A percentile compares a stretch with the other conserved stretches of the same genome.
These are phyloP conservation scores for Tetracentron sinense DNA, from an alignment of 164 flowering plant species.

Conservation along the genomic window DNA sequence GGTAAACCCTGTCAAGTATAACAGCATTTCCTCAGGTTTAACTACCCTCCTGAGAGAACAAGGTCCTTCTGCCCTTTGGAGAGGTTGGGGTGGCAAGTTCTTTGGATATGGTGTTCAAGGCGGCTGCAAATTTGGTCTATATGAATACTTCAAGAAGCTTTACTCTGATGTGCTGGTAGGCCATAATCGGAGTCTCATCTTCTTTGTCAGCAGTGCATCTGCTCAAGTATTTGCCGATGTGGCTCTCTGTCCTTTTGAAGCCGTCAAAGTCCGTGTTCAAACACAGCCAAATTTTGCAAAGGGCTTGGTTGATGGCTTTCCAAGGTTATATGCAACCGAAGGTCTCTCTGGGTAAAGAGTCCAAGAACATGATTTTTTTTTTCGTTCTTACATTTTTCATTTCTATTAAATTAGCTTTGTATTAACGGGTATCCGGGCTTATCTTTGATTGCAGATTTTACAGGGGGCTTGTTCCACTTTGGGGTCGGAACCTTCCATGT, in stretches of 20 bases:
- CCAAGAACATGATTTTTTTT: background rate
- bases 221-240: slow-evolving; percentile 86
- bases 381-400: background rate
- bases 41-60: slow-evolving; percentile 62
- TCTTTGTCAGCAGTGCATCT: slow-evolving; percentile 81
- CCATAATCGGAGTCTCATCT: slow-evolving; percentile 50
- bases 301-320: slow-evolving; percentile 86
- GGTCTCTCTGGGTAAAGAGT: slow-evolving; percentile 63
- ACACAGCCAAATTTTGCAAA: slow-evolving; percentile 67
- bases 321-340: slow-evolving; percentile 70
- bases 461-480: slow-evolving; percentile 77
- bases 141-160: slow-evolving; percentile 80
- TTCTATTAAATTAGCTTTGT: background rate
- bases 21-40: slow-evolving; percentile 54
- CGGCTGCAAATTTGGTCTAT: slow-evolving; percentile 86
- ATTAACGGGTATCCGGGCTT: slow-evolving; percentile 3
- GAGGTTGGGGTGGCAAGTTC: slow-evolving; percentile 87
- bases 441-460: slow-evolving; percentile 58
- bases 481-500: slow-evolving; percentile 94
- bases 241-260: slow-evolving; percentile 90
- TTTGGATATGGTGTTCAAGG: slow-evolving; percentile 93
- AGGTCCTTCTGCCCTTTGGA: slow-evolving; percentile 80
- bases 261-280: slow-evolving; percentile 86
- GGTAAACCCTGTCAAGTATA: slow-evolving; percentile 85
- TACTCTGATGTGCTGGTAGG: slow-evolving; percentile 56